Base-by-base conservation (phyloP, 495 filamentous ascomycete species). In the Aspergillus kassunensis region DNA sequence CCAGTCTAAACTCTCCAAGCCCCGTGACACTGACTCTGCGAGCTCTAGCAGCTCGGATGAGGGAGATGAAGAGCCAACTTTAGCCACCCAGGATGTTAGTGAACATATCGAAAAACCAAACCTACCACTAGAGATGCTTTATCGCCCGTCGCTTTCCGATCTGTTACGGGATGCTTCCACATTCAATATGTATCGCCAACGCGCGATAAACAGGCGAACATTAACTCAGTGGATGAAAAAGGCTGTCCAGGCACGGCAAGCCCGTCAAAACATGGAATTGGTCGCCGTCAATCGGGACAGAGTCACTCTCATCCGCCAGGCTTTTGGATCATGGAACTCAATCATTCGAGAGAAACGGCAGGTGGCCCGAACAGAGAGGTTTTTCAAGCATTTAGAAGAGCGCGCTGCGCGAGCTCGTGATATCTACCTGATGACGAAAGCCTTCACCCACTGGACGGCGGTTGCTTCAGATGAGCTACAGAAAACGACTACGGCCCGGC, bases 381-480 rank as follows among this genome's bases (percentile, higher is more conserved):
- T 85, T 34, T 86, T 81, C 51, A 73, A 75, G 21, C 80, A 80
- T 19, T 60, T 85, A 1, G 83, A 88, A 55, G 71, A 70, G 56
- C 75, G 84, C 46, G 83, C 85, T 23, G 72, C 63, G 15, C 78
- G 77, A 51, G 83, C 85, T 19, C 77, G 85, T 42, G 77, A 87
- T 59, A 60, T 88, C 18, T 83, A 83, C 60, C 68, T 89, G 24
- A 66, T 90, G 54, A 82, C 81, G 2, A 87, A 86, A 63, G 83
- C 86, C 3, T 89, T 90, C 56, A 80, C 80, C 4, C 84, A 89
- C 56, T 92, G 88, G 88, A 80, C 80, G 23, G 78, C 82, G 42
- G 68, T 77, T 15, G 71, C 82, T 31, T 74, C 72, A 6, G 84
- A 90, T 40, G 78, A 85, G 55, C 71, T 80, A 15, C 69, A 76